These are phyloP conservation scores for Ascomycota sp. DNA, from an alignment of 2,329 filamentous ascomycete genomes.

Conservation along the genomic window DNA sequence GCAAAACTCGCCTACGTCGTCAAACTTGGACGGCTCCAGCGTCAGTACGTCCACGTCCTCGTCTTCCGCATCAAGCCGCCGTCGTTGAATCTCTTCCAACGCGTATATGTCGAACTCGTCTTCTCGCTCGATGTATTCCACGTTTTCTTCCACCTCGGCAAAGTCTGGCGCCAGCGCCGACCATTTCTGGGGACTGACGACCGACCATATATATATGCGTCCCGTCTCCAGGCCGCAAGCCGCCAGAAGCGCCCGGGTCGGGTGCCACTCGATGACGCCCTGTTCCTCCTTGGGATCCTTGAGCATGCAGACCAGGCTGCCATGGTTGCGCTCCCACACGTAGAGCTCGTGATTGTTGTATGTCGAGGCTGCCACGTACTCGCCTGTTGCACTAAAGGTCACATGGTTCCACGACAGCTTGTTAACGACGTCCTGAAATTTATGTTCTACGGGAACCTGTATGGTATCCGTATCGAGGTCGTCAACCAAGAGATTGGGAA, in stretches of 20 bases:
- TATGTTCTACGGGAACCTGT: conserved; percentile 82
- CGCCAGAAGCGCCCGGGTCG: conserved; percentile 64
- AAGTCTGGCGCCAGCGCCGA: conserved; percentile 93
- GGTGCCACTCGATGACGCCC: conserved; percentile 94
- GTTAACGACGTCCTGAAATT: conserved; percentile 96
- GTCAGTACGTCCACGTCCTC: conserved; percentile 84
- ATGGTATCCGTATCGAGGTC: conserved; percentile 70
- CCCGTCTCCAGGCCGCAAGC: conserved; percentile 87
- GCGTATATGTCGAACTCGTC: conserved; percentile 98
- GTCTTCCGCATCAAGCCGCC: conserved; percentile 76
- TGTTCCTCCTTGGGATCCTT: conserved; percentile 95
- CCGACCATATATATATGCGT: conserved; percentile 88
- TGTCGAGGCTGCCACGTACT: conserved; percentile 90
- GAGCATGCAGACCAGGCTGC: conserved; percentile 86
- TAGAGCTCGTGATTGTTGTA: conserved; percentile 98
- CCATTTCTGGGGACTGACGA: conserved; percentile 90
- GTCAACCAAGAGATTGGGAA: conserved; percentile 53
- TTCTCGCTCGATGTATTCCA: conserved; percentile 85
- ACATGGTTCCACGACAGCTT: conserved; percentile 92
- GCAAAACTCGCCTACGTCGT: conserved; percentile 47
- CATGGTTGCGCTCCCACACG: conserved; percentile 88
- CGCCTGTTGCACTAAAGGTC: conserved; percentile 79
- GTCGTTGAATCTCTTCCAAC: conserved; percentile 81
- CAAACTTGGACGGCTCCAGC: conserved; percentile 43
- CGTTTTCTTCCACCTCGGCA: conserved; percentile 92